Conservation (phyloP, 2,329 filamentous ascomycete species). For the Hysterium pulicare region DNA sequence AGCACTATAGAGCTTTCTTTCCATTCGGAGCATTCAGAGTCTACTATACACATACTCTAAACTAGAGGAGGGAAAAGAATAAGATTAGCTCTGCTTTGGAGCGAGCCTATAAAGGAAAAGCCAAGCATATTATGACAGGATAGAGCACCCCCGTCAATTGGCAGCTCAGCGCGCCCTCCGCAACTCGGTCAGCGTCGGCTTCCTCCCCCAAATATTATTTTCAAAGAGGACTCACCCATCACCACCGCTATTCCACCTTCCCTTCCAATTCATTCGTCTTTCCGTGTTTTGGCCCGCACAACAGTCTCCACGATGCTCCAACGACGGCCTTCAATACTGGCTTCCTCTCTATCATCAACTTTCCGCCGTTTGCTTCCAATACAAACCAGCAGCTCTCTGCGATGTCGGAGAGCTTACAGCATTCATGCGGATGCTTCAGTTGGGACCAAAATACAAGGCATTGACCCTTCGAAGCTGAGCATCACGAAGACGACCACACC, state of each 20-base stretch:
- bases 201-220: conserved; percentile 12
- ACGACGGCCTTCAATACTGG: conserved; percentile 33
- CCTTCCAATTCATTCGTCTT: conserved; percentile 4
- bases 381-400: conserved; percentile 37
- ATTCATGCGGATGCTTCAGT: conserved; percentile 46
- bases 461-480: conserved; percentile 74
- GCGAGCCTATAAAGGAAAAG: too few relatives aligned
- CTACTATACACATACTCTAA: too few relatives aligned
- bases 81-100: too few relatives aligned
- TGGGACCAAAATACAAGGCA: conserved; percentile 57
- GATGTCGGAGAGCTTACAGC: conserved; percentile 52
- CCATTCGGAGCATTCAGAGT: too few relatives aligned
- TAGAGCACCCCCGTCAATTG: too few relatives aligned
- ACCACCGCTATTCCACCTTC: conserved; percentile 9
- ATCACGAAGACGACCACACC: conserved; percentile 73
- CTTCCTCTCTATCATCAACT: conserved; percentile 26
- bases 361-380: conserved; percentile 23
- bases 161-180: neutral
- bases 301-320: conserved; percentile 32
- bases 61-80: too few relatives aligned
- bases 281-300: neutral
- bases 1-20: too few relatives aligned
- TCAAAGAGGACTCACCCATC: conserved; percentile 11
- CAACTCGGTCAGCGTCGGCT: conserved; percentile 25
- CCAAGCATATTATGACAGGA: too few relatives aligned